Base-by-base conservation (phyloP, 2,329 filamentous ascomycete species). In the Akanthomyces uredinophilus region DNA sequence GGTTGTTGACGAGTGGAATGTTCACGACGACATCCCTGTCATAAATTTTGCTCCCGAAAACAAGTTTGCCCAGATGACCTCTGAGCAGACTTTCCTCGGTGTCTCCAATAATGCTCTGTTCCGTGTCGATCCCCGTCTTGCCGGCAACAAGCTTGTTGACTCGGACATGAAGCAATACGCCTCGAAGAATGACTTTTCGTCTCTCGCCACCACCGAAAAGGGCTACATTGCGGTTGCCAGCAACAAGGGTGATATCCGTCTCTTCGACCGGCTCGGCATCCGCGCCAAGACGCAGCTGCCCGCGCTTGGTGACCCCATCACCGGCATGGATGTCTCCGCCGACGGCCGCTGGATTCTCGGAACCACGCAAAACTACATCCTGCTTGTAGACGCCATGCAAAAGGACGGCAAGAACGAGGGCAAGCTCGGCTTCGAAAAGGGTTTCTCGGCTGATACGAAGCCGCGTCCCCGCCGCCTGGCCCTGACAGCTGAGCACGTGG, bases 61-160 rank as follows among this genome's bases (percentile, higher is more conserved):
- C 83, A 99, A 99, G 85, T 99, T 97, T 70, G 88, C 95, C 1
- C 95, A 99, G 78, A 96, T 96, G 89, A 97, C 92, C 0, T 87
- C 88, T 64, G 92, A 96, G 72, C 92, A 96, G 71, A 96, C 95
- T 0, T 98, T 99, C 81, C 80, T 99, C 11, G 95, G 95, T 77
- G 86, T 96, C 29, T 97, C 93, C 10, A 85, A 87, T 72, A 99
- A 99, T 68, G 92, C 95, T 0, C 83, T 99, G 8, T 99, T 93
- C 80, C 90, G 94, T 13, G 84, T 99, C 62, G 95, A 99, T 73
- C 95, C 95, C 67, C 93, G 95, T 73, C 78, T 97, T 24, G 81
- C 90, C 7, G 95, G 93, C 56, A 89, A 90, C 78, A 99, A 99
- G 79, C 86, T 99, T 51, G 95, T 98, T 18, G 92, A 97, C 65